Evolutionary conservation across 208 protist genomes (phyloP), one percentile per base, ranked within the genome.

Genomic region (Eutreptiella sp.): DNA sequence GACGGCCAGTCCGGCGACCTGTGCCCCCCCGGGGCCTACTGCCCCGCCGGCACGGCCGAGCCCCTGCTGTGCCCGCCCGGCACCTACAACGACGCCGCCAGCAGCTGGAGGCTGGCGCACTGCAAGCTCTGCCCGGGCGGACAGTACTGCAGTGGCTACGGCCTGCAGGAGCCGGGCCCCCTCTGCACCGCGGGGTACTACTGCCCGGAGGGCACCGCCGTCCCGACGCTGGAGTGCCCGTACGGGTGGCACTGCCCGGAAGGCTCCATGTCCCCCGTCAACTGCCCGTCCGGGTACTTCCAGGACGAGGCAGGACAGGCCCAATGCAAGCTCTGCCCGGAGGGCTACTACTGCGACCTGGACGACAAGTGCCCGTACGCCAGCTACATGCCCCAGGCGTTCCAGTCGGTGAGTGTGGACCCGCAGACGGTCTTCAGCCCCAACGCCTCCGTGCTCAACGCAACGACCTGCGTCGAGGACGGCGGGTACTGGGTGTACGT

Each of bases 161-260:
- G 68, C 46, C 1, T 63, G 26, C 35, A 62, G 42, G 38, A 48
- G 61, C 54, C 57, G 32, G 1, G 29, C 16, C 2, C 33, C 24
- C 14, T 33, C 38, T 78, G 72, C 38, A n/a, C 27, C 19, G 19
- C 34, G 28, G 66, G 63, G 19, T 57, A 71, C 45, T 80, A 80
- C 45, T 80, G 75, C 52, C 75, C 75, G 1, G 43, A 1, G 3
- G 72, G 73, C 28, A 54, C 66, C 1, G 2, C 32, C 5, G 2
- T 11, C 3, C 66, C 46, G 14, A 11, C 46, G 24, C 41, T 42
- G 26, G 9, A 14, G 23, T 76, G 70, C 58, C 53, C 70, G 5
- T 3, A 3, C n/a, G 70, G 70, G 27, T 59, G 60, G 46, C 46
- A 53, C 46, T 74, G 68, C 60, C 66, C 64, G 2, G 66, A 7